Base-by-base conservation (phyloP, 1,284 basidiomycete genomes). In the Sanghuangporus sanghuang region DNA sequence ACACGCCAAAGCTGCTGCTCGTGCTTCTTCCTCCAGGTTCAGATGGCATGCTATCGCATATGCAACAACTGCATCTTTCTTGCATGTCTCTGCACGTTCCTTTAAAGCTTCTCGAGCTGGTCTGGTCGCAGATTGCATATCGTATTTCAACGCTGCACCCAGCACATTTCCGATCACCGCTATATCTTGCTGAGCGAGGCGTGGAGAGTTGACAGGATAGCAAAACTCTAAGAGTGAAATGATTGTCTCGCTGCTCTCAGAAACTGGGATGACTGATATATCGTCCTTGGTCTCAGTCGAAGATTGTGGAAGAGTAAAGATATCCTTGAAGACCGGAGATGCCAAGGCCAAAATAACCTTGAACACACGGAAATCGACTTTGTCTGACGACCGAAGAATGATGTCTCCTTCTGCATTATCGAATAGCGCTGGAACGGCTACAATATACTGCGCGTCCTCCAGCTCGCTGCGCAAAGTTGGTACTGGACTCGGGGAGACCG, bases 141-240 rank as follows among this genome's bases (percentile, higher is more conserved):
- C 69, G 38, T 80, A 79, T 60, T 79, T 80, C 21, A 71, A 59
- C 2, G 75, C 75, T 1, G 73, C 75, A 49, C 70, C 70, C 12
- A 77, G 62, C 1, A 73, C 63, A 8, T 70, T 69, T 12, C 61
- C 67, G 18, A 63, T 48, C 8, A 5, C n/a, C 18, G 36, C 42
- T 14, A 63, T 48, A n/a, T 39, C 16, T 11, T 35, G 44, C 5
- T 32, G 5, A 36, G 32, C 32, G 35, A 63, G 57, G 14, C 27
- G 16, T 5, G 36, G 23, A 14, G 57, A 32, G n/a, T 59, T n/a
- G 48, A 73, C 59, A 2, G 77, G 77, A 62, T 78, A 79, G 59
- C 89, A 71, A 68, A 85, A 80, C 23, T 78, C 79, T 38, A 90
- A 74, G 27, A 90, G 74, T 6, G 74, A 71, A 49, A 82, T 76